Conservation (phyloP, 2,329 filamentous ascomycete species). For the Fusarium pininemorale region DNA sequence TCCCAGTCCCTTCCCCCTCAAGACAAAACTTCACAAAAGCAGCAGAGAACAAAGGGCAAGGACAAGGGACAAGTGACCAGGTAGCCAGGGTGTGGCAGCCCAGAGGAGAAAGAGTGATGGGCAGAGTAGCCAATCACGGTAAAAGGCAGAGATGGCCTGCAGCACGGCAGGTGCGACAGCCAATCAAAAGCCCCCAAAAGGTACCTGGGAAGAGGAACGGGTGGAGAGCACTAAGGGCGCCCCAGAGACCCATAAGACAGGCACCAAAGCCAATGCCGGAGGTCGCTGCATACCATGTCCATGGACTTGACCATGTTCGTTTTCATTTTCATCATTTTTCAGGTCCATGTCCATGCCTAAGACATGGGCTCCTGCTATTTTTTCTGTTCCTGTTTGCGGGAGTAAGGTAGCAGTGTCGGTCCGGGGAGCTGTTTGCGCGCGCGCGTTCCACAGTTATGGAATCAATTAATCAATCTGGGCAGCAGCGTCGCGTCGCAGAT, state of each 20-base stretch:
- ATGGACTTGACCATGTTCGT: slow-evolving; percentile 16
- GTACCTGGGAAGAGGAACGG: slow-evolving; percentile 27
- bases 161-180: slow-evolving; percentile 20
- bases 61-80: background rate
- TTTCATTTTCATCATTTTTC: slow-evolving; percentile 12
- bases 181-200: slow-evolving; percentile 11
- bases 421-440: background rate
- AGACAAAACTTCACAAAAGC: background rate
- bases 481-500: background rate
- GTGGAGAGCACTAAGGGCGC: slow-evolving; percentile 24
- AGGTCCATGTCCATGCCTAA: slow-evolving; percentile 8
- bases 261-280: slow-evolving; percentile 38
- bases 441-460: slow-evolving; percentile 2
- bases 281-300: slow-evolving; percentile 33
- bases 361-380: background rate
- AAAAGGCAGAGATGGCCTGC: slow-evolving; percentile 31
- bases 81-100: background rate
- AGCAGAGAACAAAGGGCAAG: background rate
- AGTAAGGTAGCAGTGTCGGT: background rate
- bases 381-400: slow-evolving; percentile 4
- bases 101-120: background rate
- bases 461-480: background rate
- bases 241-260: slow-evolving; percentile 27
- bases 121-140: slow-evolving; percentile 16
- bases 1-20: background rate